These are phyloP conservation scores for Pseudogymnoascus sp. DNA, from an alignment of 2,329 filamentous ascomycete species.

Conservation along the genomic window DNA sequence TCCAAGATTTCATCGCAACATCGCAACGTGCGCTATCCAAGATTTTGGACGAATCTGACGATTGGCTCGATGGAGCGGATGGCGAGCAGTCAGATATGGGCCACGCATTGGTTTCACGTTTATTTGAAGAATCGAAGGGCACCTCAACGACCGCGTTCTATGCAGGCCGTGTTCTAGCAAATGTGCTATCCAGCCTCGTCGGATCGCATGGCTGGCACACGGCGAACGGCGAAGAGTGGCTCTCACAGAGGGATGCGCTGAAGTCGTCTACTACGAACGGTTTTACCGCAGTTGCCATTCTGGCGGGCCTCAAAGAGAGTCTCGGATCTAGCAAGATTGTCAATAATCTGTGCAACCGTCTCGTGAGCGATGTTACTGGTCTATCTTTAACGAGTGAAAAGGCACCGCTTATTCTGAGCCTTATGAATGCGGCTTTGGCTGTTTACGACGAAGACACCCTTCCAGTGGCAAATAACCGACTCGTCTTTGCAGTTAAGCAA, in stretches of 20 bases:
- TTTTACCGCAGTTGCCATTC: constrained; percentile 41
- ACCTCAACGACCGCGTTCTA: constrained; percentile 41
- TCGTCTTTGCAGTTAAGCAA: constrained; percentile 70
- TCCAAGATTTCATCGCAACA: constrained; percentile 18
- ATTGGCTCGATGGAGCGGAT: constrained; percentile 33
- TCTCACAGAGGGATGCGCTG: constrained; percentile 38
- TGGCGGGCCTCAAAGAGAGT: constrained; percentile 44
- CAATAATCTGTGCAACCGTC: constrained; percentile 48
- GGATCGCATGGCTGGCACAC: constrained; percentile 39
- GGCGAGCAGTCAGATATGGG: constrained; percentile 31
- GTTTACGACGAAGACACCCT: constrained; percentile 45
- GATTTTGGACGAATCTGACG: constrained; percentile 33
- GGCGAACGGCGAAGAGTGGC: constrained; percentile 38
- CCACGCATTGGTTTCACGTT: constrained; percentile 35
- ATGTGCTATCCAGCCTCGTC: constrained; percentile 39
- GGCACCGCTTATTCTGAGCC: constrained; percentile 40
- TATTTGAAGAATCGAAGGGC: constrained; percentile 37
- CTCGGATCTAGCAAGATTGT: constrained; percentile 40
- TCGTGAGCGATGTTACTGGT: constrained; percentile 52
- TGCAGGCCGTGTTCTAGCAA: constrained; percentile 42
- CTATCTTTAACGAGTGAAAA: constrained; percentile 36
- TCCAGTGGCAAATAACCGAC: constrained; percentile 45
- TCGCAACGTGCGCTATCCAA: constrained; percentile 11
- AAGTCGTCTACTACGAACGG: constrained; percentile 40
- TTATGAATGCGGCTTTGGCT: constrained; percentile 44